Conservation (phyloP, 2,329 filamentous ascomycete genomes). For the Arthrobotrys sphaeroides region DNA sequence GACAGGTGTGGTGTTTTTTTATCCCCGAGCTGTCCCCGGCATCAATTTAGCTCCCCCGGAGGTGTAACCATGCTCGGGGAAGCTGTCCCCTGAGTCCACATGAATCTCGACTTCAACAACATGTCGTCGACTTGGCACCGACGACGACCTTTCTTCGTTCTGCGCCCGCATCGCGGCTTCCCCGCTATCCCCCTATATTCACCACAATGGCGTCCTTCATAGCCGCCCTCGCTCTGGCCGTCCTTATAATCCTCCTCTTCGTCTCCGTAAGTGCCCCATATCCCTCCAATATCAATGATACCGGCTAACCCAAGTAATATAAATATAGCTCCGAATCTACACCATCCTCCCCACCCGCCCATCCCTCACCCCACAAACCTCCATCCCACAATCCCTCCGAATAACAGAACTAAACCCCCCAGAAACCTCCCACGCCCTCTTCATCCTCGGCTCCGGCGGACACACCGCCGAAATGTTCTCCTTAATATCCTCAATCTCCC, state of each 20-base stretch:
- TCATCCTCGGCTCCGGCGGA: conserved; percentile 90
- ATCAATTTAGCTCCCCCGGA: conserved; percentile 15
- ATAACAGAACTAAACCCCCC: conserved; percentile 43
- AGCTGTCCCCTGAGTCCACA: neutral
- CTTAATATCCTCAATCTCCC: conserved; percentile 73
- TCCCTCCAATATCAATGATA: neutral
- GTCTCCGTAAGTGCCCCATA: conserved; percentile 23
- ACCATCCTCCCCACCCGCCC: conserved; percentile 32
- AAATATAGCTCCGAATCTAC: conserved; percentile 33
- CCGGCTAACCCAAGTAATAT: neutral
- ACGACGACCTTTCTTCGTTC: too few relatives aligned
- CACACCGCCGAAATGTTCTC: conserved; percentile 95
- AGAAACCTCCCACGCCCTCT: conserved; percentile 69
- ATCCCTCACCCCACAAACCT: conserved; percentile 11
- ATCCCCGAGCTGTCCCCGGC: too few relatives aligned
- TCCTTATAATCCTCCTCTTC: conserved; percentile 27
- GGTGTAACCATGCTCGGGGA: neutral
- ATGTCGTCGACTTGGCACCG: neutral
- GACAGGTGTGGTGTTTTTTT: neutral
- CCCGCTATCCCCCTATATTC: too few relatives aligned
- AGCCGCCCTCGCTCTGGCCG: conserved; percentile 5
- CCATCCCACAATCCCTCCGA: conserved; percentile 40
- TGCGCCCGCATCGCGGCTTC: conserved; percentile 15
- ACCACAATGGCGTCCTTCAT: conserved; percentile 32
- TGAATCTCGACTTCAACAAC: neutral